Evolutionary conservation across 495 filamentous ascomycete genomes (phyloP), one percentile per base, ranked within the genome.

Genomic region (Penicillium riverlandense): DNA sequence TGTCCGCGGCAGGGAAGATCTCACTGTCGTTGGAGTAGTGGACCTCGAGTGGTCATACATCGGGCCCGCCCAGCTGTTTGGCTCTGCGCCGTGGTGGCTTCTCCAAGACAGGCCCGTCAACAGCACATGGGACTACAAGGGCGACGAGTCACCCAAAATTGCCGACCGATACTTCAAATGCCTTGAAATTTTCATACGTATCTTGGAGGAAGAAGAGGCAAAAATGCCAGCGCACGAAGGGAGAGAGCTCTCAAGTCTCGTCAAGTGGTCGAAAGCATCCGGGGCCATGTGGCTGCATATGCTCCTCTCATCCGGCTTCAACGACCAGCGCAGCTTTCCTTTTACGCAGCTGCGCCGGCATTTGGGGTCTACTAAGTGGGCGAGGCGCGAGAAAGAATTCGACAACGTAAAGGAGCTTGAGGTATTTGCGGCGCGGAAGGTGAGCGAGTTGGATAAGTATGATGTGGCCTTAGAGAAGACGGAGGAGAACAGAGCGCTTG

Each of bases 31-130:
- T 35, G 62, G 59, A 38, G 49, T 70, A 2, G 43, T 70, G 2
- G 66, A 66, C 38, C 51, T 63, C 4, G 66, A 67, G 42, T 70
- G 57, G 58, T 51, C 52, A 30, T 67, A 70, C 34, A 50, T 53
- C 13, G 60, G 62, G 37, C 63, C 66, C 0, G 58, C 62, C 28
- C 58, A 70, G 46, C 37, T 70, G 12, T 58, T 63, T 49, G 57
- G 41, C 27, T 61, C 60, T 8, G 59, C 58, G 13, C 63, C 62
- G 11, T 67, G 54, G 62, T 70, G 60, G 62, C 53, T 64, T 52
- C 55, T 63, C 15, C 53, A 45, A 44, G 55, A 59, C 28, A 32
- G 61, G 14, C 52, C 57, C 32, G 47, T 61, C 12, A 59, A 61
- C 35, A 40, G 13, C 32, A n/a, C 14, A 4, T 65, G 56, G 61